Evolutionary conservation across 306 rosid genomes (phyloP).

Genomic region (Prinsepia uniflora): DNA sequence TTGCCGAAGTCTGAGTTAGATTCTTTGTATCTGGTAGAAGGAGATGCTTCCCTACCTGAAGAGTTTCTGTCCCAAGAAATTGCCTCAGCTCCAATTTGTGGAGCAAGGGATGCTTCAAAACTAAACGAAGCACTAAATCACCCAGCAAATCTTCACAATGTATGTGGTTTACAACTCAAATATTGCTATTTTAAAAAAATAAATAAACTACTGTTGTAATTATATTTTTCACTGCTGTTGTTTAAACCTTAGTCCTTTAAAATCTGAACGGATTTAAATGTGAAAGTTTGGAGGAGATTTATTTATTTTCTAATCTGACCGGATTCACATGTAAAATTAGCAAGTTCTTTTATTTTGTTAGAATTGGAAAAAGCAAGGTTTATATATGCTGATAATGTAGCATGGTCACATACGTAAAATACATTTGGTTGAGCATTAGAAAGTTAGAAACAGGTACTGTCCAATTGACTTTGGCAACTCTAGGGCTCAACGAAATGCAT

Average conservation of each 20-base stretch:
- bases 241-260: neutral
- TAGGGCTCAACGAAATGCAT: neutral
- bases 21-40: constrained; percentile 57
- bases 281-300: neutral
- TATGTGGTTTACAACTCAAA: constrained; percentile 12
- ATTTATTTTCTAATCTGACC: too few species aligned
- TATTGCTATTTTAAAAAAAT: neutral
- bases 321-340: neutral
- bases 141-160: constrained; percentile 64
- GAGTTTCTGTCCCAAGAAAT: constrained; percentile 26
- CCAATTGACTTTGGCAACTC: too few species aligned
- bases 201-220: neutral
- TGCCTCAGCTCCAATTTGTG: constrained; percentile 20
- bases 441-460: too few species aligned
- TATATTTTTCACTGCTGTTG: neutral
- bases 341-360: neutral
- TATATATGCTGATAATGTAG: neutral
- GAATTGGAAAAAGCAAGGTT: neutral
- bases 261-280: neutral
- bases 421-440: too few species aligned
- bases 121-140: constrained; percentile 67
- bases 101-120: constrained; percentile 31
- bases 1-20: constrained; percentile 48
- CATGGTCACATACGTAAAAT: too few species aligned
- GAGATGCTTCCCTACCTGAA: constrained; percentile 47